Percentiles rank a stretch among this genome's conserved stretches.
These are phyloP conservation scores for Leucosporidium scottii DNA, from an alignment of 768 basidiomycete species.

Conservation along the genomic window DNA sequence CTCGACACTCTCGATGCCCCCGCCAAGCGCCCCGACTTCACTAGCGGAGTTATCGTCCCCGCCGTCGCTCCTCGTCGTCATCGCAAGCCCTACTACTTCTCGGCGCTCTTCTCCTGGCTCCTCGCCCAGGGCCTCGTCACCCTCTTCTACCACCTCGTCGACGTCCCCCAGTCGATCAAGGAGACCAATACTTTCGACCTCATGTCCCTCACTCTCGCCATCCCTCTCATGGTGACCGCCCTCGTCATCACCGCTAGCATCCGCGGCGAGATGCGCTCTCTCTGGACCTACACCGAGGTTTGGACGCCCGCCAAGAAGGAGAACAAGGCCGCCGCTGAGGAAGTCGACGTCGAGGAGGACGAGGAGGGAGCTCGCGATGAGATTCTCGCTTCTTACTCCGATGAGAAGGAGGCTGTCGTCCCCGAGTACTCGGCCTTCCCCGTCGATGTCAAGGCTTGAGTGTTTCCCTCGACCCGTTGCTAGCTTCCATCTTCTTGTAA, in stretches of 20 bases:
- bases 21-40: background rate
- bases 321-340: background rate
- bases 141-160: slow-evolving; percentile 5
- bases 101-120: slow-evolving; percentile 18
- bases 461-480: too few relatives aligned
- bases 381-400: too few relatives aligned
- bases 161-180: background rate
- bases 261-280: slow-evolving; percentile 14
- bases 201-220: slow-evolving; percentile 11
- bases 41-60: slow-evolving; percentile 20
- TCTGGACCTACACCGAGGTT: slow-evolving; percentile 18
- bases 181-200: background rate
- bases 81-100: slow-evolving; percentile 17
- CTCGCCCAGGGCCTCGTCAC: slow-evolving; percentile 9
- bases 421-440: too few relatives aligned
- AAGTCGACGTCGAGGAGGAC: too few relatives aligned
- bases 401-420: too few relatives aligned
- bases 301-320: slow-evolving; percentile 12
- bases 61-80: background rate
- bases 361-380: too few relatives aligned
- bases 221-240: slow-evolving; percentile 8
- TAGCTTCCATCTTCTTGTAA: too few relatives aligned
- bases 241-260: slow-evolving; percentile 5
- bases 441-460: too few relatives aligned
- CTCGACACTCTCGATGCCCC: slow-evolving; percentile 13